phyloP scores from a whole-genome alignment of 2,329 filamentous ascomycete genomes.

The Colletotrichum tanaceti region DNA sequence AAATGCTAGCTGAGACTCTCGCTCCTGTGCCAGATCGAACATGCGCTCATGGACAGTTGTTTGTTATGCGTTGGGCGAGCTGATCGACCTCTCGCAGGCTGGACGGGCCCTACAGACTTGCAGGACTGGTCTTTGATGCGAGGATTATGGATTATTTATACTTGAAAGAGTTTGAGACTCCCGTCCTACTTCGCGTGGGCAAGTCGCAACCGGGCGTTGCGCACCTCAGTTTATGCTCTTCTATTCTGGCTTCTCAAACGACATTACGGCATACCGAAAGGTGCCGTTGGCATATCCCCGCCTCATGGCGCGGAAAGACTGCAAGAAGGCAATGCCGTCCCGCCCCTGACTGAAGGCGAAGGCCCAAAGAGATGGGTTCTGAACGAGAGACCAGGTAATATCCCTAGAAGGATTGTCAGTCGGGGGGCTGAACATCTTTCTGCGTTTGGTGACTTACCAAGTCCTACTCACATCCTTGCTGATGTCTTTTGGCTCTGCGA shows the following conservation, averaged over 20 bases:
- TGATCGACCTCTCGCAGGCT: background rate
- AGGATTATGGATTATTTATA: no score
- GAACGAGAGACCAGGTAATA: conserved; percentile 70
- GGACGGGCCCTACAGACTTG: background rate
- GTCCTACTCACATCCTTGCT: conserved; percentile 69
- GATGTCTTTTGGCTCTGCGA: conserved; percentile 64
- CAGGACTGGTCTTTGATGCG: no score
- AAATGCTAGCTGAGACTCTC: background rate
- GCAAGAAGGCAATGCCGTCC: conserved; percentile 70
- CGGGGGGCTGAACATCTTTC: no score
- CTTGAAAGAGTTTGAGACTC: background rate
- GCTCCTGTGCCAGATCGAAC: background rate
- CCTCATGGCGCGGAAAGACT: conserved; percentile 71
- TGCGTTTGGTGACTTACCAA: conserved; percentile 57
- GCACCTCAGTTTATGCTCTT: background rate
- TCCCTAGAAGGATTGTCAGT: conserved; percentile 57
- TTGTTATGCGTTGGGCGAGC: background rate
- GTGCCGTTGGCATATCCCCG: conserved; percentile 68
- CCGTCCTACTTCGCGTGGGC: background rate
- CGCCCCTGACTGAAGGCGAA: conserved; percentile 70
- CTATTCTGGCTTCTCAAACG: conserved; percentile 61
- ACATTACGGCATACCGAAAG: conserved; percentile 70
- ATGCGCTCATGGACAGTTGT: background rate
- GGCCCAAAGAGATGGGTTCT: conserved; percentile 70
- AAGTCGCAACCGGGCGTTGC: background rate